Percentiles rank a stretch among this genome's conserved stretches.
Evolutionary conservation across 2,329 filamentous ascomycete species (phyloP).

Genomic region (Triangularia setosa): DNA sequence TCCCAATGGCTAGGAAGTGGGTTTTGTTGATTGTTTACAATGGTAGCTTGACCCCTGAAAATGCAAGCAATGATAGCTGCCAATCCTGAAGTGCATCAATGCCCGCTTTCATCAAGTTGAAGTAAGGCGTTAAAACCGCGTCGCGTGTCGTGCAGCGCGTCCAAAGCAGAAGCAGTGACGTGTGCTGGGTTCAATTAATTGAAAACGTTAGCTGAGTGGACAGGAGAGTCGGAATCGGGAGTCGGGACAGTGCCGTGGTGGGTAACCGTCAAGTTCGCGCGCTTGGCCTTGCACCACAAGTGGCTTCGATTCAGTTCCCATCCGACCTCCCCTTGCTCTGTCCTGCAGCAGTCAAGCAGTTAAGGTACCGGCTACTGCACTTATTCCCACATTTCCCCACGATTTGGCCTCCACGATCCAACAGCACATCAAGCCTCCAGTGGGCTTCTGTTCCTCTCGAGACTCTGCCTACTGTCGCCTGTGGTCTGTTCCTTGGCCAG

Average conservation of each 20-base stretch:
- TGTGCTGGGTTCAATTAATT: conserved; percentile 17
- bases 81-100: not conserved
- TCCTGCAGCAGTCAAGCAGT: not conserved
- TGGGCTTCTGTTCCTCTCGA: not conserved
- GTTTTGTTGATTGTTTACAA: conserved; percentile 8
- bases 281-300: conserved; percentile 11
- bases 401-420: not conserved
- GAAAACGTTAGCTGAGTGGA: conserved; percentile 12
- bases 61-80: not conserved
- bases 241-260: conserved; percentile 13
- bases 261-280: conserved; percentile 13
- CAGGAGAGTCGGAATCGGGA: conserved; percentile 4
- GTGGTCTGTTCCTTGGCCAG: not conserved
- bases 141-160: conserved; percentile 13
- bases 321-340: conserved; percentile 7
- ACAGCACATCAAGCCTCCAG: not conserved
- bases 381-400: not conserved
- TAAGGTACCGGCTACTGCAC: conserved; percentile 1
- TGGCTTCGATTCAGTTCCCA: conserved; percentile 19
- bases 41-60: not conserved
- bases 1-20: conserved; percentile 5
- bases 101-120: not conserved
- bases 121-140: conserved; percentile 3
- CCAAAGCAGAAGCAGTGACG: conserved; percentile 13
- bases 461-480: not conserved